Percentiles rank a stretch among this genome's conserved stretches.
These are phyloP conservation scores for Ambrosia trifida DNA, from an alignment of 129 eudicot genomes.

Conservation along the genomic window DNA sequence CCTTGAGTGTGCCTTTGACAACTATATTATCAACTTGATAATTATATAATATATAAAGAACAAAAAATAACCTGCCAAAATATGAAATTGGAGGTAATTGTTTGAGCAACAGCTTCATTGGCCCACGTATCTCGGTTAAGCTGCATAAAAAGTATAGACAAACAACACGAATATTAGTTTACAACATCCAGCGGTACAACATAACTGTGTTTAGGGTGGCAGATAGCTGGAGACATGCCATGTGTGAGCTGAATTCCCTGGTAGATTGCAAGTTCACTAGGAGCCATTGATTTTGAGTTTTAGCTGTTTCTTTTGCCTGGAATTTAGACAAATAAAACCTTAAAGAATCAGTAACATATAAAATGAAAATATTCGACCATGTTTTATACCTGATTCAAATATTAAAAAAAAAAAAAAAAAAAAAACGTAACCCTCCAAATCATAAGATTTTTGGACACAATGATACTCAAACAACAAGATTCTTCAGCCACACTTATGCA, in stretches of 20 bases:
- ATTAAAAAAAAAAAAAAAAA: constrained; percentile 4
- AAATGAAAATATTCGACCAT: neutral
- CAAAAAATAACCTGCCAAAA: constrained; percentile 86
- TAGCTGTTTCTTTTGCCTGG: constrained; percentile 93
- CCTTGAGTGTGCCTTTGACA: neutral
- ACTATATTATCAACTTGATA: neutral
- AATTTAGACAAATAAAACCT: neutral
- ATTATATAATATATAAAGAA: neutral
- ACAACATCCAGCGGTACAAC: neutral
- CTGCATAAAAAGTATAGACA: constrained; percentile 43
- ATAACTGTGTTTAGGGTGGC: neutral
- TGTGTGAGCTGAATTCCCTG: constrained; percentile 94
- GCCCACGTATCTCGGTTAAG: constrained; percentile 99
- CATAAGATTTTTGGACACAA: neutral
- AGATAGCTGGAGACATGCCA: constrained; percentile 49
- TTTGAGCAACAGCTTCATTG: constrained; percentile 98
- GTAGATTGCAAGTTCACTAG: constrained; percentile 87
- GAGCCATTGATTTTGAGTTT: constrained; percentile 77
- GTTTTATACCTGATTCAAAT: neutral
- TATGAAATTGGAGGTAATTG: constrained; percentile 78
- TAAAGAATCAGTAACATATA: neutral
- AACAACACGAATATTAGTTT: neutral
- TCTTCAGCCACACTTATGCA: neutral
- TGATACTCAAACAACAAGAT: neutral
- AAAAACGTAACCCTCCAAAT: neutral